Evolutionary conservation across 352 stramenopile species (phyloP).

Genomic region (Blastocystis sp.): DNA sequence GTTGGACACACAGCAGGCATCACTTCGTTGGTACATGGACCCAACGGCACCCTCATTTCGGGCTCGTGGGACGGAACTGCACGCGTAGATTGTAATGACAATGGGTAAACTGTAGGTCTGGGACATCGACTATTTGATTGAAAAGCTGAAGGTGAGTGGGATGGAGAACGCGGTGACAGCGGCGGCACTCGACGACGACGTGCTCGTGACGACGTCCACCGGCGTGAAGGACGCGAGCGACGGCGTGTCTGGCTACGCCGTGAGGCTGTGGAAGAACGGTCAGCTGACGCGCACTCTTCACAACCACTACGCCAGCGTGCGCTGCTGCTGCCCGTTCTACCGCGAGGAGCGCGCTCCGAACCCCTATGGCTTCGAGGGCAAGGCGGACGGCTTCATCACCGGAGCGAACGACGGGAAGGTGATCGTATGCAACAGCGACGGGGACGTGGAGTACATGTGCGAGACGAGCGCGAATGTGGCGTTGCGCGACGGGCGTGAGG

Average conservation of each 20-base stretch:
- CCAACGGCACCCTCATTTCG: constrained; percentile 27
- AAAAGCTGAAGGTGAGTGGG: neutral
- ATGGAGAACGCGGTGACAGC: constrained; percentile 59
- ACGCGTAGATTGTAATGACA: neutral
- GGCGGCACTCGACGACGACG: neutral
- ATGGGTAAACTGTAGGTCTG: neutral
- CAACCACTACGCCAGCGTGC: constrained; percentile 64
- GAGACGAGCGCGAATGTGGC: constrained; percentile 31
- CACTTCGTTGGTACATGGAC: constrained; percentile 54
- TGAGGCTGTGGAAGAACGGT: constrained; percentile 2
- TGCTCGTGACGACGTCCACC: constrained; percentile 4
- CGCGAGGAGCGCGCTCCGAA: neutral
- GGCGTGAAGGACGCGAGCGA: constrained; percentile 18
- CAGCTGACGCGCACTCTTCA: neutral
- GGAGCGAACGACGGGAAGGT: constrained; percentile 68
- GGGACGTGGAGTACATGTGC: neutral
- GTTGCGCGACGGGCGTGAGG: neutral
- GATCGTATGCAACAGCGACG: constrained; percentile 1
- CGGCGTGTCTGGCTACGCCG: constrained; percentile 26
- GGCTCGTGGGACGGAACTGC: constrained; percentile 58
- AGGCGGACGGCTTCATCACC: constrained; percentile 16
- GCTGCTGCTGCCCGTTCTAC: constrained; percentile 4
- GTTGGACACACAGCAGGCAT: constrained; percentile 39
- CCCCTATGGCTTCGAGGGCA: neutral
- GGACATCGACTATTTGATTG: constrained; percentile 1